phyloP scores from a whole-genome alignment of 2,329 filamentous ascomycete species.

The Trichoderma lentiforme region DNA sequence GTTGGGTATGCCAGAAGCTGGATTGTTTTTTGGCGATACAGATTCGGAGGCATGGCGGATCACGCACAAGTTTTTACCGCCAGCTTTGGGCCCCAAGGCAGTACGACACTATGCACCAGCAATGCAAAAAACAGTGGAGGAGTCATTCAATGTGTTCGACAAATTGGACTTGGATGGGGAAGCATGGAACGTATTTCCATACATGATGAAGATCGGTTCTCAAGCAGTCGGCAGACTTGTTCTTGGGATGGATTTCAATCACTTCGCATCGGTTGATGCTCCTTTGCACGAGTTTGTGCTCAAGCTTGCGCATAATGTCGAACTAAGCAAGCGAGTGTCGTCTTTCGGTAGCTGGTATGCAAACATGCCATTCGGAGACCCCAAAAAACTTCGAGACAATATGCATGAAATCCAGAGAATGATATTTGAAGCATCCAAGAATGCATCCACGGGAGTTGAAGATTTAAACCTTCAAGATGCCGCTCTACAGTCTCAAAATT shows the following conservation, averaged over 20 bases:
- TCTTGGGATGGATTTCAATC: constrained; percentile 44
- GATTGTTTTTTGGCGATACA: constrained; percentile 49
- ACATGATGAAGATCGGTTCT: constrained; percentile 48
- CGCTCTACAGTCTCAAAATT: constrained; percentile 45
- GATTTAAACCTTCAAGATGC: constrained; percentile 46
- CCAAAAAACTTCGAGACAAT: constrained; percentile 39
- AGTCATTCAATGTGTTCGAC: constrained; percentile 49
- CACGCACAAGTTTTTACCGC: constrained; percentile 61
- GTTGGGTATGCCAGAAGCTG: constrained; percentile 41
- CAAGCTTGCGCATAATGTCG: constrained; percentile 47
- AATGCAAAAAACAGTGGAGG: constrained; percentile 54
- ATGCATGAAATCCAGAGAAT: constrained; percentile 33
- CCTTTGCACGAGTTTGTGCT: constrained; percentile 50
- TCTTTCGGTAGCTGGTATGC: constrained; percentile 54
- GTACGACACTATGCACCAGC: constrained; percentile 58
- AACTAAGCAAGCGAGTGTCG: constrained; percentile 51
- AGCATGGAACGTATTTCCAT: constrained; percentile 48
- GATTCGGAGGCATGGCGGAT: constrained; percentile 47
- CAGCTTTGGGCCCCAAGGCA: constrained; percentile 56
- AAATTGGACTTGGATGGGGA: constrained; percentile 47
- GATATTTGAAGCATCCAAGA: constrained; percentile 36
- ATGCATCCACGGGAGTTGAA: constrained; percentile 37
- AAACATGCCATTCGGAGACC: constrained; percentile 55
- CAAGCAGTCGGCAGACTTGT: constrained; percentile 46
- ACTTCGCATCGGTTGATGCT: constrained; percentile 43